Conservation (phyloP, 768 basidiomycete species). For the Rhodotorula diobovata region DNA sequence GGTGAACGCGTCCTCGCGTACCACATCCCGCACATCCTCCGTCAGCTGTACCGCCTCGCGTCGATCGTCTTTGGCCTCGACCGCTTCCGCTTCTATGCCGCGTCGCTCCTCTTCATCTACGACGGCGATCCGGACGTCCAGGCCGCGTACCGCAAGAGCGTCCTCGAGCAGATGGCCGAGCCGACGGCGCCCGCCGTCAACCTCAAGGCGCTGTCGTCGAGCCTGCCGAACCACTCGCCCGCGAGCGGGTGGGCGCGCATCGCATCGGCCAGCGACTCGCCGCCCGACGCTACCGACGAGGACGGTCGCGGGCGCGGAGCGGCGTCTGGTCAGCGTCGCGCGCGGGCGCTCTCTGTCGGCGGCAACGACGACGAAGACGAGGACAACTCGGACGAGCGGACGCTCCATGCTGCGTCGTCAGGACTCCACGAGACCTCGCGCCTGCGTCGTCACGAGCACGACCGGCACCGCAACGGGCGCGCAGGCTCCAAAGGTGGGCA, state of each 20-base stretch:
- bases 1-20: conserved; percentile 77
- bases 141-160: conserved; percentile 50
- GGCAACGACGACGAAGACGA: conserved; percentile 39
- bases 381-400: conserved; percentile 7
- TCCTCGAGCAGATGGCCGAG: conserved; percentile 22
- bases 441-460: not conserved
- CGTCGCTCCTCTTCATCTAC: conserved; percentile 92
- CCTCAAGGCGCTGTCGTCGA: conserved; percentile 21
- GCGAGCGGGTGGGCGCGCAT: conserved; percentile 10
- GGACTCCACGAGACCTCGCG: not conserved
- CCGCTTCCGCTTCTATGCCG: conserved; percentile 98
- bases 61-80: conserved; percentile 80
- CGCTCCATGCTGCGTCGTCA: not conserved
- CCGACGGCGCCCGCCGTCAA: not conserved
- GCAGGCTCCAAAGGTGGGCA: not conserved
- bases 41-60: conserved; percentile 89
- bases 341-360: conserved; percentile 31
- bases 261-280: not conserved
- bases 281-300: not conserved
- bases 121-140: conserved; percentile 90
- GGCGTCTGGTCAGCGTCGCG: not conserved
- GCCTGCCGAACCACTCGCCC: conserved; percentile 17
- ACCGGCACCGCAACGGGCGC: conserved; percentile 1
- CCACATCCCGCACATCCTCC: conserved; percentile 84
- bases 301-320: too few species aligned